These are phyloP conservation scores for Pleurotus cornucopiae DNA, from an alignment of 768 basidiomycete genomes.

Conservation along the genomic window DNA sequence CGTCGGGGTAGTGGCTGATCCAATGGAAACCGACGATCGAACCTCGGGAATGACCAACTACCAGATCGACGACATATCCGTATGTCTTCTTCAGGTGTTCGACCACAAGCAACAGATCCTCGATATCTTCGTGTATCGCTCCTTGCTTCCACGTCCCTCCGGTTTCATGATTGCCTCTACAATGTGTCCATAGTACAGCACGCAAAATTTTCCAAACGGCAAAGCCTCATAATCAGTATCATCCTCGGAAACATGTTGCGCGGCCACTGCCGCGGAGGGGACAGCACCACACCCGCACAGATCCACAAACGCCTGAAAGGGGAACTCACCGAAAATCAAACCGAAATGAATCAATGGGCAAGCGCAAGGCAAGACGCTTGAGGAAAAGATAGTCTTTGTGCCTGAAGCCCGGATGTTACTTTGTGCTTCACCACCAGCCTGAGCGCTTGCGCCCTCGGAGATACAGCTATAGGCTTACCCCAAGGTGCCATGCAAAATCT, in stretches of 20 bases:
- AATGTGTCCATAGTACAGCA: background rate
- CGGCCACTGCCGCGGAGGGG: background rate
- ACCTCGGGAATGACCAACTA: conserved; percentile 80
- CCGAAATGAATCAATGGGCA: conserved; percentile 78
- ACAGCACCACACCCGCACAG: background rate
- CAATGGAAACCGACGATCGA: conserved; percentile 65
- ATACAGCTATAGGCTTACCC: conserved; percentile 48
- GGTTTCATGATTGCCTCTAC: conserved; percentile 76
- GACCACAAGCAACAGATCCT: conserved; percentile 65
- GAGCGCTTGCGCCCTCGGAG: conserved; percentile 17
- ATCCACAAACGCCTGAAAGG: background rate
- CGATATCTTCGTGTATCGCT: conserved; percentile 53
- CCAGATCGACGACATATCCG: conserved; percentile 64
- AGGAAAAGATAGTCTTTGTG: conserved; percentile 87
- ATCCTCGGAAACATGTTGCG: background rate
- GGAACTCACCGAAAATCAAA: conserved; percentile 79
- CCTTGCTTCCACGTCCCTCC: conserved; percentile 62
- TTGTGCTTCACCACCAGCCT: conserved; percentile 17
- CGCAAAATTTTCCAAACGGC: background rate
- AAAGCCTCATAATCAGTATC: conserved; percentile 3
- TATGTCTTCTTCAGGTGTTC: conserved; percentile 51
- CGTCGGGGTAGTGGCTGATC: conserved; percentile 62
- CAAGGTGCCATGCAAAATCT: conserved; percentile 80
- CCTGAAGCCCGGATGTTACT: conserved; percentile 32
- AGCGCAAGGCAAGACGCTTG: conserved; percentile 56